Conservation (phyloP, 768 basidiomycete genomes). For the Tylopilus subfusipes region DNA sequence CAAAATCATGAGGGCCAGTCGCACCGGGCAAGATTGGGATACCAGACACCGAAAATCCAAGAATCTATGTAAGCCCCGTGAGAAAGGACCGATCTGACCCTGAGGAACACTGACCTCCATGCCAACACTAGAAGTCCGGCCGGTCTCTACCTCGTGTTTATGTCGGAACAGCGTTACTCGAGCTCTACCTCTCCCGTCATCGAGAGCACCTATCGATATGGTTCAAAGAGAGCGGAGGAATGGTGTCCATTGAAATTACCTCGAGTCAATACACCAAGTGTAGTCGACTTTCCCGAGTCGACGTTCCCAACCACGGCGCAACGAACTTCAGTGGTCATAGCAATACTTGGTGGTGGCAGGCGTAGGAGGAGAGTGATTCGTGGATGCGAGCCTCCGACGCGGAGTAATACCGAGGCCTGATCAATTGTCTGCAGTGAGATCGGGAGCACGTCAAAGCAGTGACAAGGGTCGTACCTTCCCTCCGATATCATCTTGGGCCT, state of each 20-base stretch:
- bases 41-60: slow-evolving; percentile 81
- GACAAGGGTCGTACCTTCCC: slow-evolving; percentile 54
- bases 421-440: background rate
- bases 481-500: slow-evolving; percentile 69
- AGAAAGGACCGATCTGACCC: background rate
- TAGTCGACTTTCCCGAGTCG: slow-evolving; percentile 92
- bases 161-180: slow-evolving; percentile 92
- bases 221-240: slow-evolving; percentile 12
- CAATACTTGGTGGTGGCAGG: slow-evolving; percentile 71
- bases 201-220: slow-evolving; percentile 54
- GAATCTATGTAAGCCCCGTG: slow-evolving; percentile 49
- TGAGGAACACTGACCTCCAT: slow-evolving; percentile 74
- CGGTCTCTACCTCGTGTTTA: slow-evolving; percentile 96
- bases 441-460: background rate
- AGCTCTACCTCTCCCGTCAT: slow-evolving; percentile 78
- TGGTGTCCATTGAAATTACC: slow-evolving; percentile 43
- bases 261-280: slow-evolving; percentile 91
- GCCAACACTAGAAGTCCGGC: slow-evolving; percentile 91
- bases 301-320: slow-evolving; percentile 97
- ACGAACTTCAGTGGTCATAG: slow-evolving; percentile 84
- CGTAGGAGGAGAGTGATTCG: slow-evolving; percentile 63
- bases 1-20: slow-evolving; percentile 52
- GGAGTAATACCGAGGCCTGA: slow-evolving; percentile 57
- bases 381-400: slow-evolving; percentile 44
- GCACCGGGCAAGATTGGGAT: slow-evolving; percentile 73